Percentiles rank a stretch among this genome's conserved stretches.
Evolutionary conservation across 108 stramenopile genomes (phyloP).

Genomic region (Skeletonema grethae): DNA sequence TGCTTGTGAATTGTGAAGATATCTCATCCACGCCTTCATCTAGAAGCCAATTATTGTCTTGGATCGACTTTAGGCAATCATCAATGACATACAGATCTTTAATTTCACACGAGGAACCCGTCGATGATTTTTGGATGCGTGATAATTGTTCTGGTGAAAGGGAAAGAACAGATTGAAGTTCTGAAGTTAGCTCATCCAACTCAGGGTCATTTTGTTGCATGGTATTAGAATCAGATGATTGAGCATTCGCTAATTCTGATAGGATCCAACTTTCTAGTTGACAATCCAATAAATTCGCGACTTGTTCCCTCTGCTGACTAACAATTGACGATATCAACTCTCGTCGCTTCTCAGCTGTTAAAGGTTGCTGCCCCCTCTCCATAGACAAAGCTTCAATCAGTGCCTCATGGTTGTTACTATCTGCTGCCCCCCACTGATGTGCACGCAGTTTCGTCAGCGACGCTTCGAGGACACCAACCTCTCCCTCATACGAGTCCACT

Average conservation of each 20-base stretch:
- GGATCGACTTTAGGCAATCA: slow-evolving; percentile 65
- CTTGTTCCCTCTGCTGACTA: slow-evolving; percentile 79
- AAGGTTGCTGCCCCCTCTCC: slow-evolving; percentile 85
- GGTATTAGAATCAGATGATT: neutral
- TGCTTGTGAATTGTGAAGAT: slow-evolving; percentile 71
- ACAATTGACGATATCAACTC: slow-evolving; percentile 72
- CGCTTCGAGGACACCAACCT: slow-evolving; percentile 85
- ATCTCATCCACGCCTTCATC: slow-evolving; percentile 77
- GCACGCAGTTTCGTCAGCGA: slow-evolving; percentile 69
- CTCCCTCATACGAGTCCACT: slow-evolving; percentile 89
- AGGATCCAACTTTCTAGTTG: slow-evolving; percentile 77
- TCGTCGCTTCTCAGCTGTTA: slow-evolving; percentile 62
- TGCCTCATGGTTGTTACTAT: slow-evolving; percentile 55
- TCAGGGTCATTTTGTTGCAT: slow-evolving; percentile 46
- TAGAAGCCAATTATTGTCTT: slow-evolving; percentile 75
- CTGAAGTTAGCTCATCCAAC: slow-evolving; percentile 49
- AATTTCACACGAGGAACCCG: slow-evolving; percentile 64
- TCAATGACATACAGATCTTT: slow-evolving; percentile 68
- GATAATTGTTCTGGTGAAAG: slow-evolving; percentile 62
- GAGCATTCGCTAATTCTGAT: slow-evolving; percentile 16
- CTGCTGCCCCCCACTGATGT: slow-evolving; percentile 67
- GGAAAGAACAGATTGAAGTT: slow-evolving; percentile 65
- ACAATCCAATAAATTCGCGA: slow-evolving; percentile 63
- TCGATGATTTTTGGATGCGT: slow-evolving; percentile 41
- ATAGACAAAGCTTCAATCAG: slow-evolving; percentile 84